phyloP scores from a whole-genome alignment of 2,329 filamentous ascomycete genomes.

The Macrophomina phaseolina region DNA sequence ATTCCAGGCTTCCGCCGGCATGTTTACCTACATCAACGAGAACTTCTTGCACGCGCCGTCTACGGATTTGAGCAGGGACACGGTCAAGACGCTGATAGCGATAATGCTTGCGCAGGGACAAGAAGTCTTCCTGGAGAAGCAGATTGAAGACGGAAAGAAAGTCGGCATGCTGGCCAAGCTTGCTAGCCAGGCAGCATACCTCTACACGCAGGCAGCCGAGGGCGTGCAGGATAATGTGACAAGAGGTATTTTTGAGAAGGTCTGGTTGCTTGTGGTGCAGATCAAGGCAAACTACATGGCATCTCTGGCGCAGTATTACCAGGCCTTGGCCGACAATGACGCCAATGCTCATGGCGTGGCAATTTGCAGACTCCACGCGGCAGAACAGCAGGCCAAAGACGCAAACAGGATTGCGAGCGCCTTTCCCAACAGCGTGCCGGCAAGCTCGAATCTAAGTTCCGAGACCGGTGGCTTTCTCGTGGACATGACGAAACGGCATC shows the following conservation, averaged over 20 bases:
- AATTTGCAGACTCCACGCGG: slow-evolving; percentile 80
- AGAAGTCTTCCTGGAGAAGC: slow-evolving; percentile 97
- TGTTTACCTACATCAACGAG: slow-evolving; percentile 99
- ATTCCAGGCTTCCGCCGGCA: slow-evolving; percentile 96
- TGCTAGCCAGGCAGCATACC: slow-evolving; percentile 84
- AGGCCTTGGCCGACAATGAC: slow-evolving; percentile 89
- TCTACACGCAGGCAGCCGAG: slow-evolving; percentile 87
- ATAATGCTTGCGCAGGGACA: slow-evolving; percentile 96
- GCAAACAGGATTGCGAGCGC: slow-evolving; percentile 76
- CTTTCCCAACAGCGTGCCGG: slow-evolving; percentile 79
- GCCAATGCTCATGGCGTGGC: slow-evolving; percentile 84
- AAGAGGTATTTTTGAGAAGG: slow-evolving; percentile 90
- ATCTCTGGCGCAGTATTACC: slow-evolving; percentile 90
- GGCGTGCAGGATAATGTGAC: slow-evolving; percentile 91
- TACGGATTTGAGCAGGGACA: slow-evolving; percentile 93
- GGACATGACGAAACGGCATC: slow-evolving; percentile 85
- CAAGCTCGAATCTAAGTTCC: slow-evolving; percentile 80
- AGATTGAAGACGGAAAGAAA: slow-evolving; percentile 91
- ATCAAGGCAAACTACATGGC: slow-evolving; percentile 85
- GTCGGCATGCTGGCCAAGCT: slow-evolving; percentile 89
- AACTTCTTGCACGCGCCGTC: slow-evolving; percentile 98
- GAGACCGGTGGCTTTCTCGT: slow-evolving; percentile 76
- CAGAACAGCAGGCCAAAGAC: slow-evolving; percentile 78
- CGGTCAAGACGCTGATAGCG: slow-evolving; percentile 90
- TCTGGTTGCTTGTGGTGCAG: slow-evolving; percentile 85